Conservation (phyloP, 2,329 filamentous ascomycete genomes). For the Monosporascus sp. region DNA sequence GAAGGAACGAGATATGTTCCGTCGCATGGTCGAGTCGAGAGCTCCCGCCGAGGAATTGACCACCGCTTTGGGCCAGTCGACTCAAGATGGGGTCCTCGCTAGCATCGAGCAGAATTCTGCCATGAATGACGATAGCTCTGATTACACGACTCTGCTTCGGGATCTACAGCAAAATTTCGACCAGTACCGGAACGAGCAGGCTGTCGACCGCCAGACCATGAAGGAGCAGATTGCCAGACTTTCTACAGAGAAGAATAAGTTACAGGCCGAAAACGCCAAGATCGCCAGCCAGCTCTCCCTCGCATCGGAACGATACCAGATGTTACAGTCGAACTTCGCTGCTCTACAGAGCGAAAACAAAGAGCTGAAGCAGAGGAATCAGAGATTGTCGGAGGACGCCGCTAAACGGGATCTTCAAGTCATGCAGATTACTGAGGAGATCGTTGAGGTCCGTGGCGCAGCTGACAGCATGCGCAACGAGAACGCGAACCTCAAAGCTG, state of each 20-base stretch:
- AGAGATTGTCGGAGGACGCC: constrained; percentile 71
- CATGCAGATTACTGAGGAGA: constrained; percentile 87
- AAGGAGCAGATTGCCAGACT: constrained; percentile 80
- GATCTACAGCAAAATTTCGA: constrained; percentile 90
- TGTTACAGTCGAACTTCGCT: constrained; percentile 82
- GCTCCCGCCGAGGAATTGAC: constrained; percentile 55
- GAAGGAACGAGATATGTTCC: constrained; percentile 95
- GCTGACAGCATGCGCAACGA: constrained; percentile 87
- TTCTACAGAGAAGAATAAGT: constrained; percentile 71
- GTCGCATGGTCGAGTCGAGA: constrained; percentile 80
- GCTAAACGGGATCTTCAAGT: constrained; percentile 87
- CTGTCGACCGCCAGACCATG: constrained; percentile 73
- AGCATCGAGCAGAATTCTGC: constrained; percentile 55
- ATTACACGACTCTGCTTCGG: constrained; percentile 72
- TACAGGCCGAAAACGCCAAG: constrained; percentile 78
- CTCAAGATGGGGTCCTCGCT: constrained; percentile 54
- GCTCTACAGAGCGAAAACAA: constrained; percentile 79
- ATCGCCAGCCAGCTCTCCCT: constrained; percentile 76
- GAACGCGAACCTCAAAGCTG: constrained; percentile 86
- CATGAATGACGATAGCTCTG: constrained; percentile 51
- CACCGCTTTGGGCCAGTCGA: constrained; percentile 66
- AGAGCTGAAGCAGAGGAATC: constrained; percentile 78
- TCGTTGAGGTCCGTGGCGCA: constrained; percentile 77
- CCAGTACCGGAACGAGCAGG: constrained; percentile 78
- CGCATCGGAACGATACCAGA: constrained; percentile 78